Evolutionary conservation across 75 land plant species (phyloP).

Genomic region (Sequoiadendron giganteum): DNA sequence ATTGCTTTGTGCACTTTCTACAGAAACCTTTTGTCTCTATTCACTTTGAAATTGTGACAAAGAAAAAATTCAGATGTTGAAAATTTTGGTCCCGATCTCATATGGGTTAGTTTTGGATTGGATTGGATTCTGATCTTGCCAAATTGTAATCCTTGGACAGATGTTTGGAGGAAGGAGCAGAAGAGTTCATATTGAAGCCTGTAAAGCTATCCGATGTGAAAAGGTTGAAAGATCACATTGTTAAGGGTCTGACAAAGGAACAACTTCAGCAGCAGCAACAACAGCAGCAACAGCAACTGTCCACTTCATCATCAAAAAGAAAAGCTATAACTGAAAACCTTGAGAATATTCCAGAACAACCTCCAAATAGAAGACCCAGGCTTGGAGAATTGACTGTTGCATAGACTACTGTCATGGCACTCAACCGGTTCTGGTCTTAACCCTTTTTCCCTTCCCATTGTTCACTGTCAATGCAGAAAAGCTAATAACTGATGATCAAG

Average conservation of each 20-base stretch:
- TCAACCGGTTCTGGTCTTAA: neutral
- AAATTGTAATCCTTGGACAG: constrained; percentile 19
- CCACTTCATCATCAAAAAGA: constrained; percentile 7
- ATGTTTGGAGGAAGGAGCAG: constrained; percentile 77
- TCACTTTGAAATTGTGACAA: too few relatives aligned
- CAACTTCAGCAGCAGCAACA: constrained; percentile 9
- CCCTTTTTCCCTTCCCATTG: neutral
- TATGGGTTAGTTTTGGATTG: neutral
- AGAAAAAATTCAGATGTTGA: too few relatives aligned
- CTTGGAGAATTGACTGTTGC: constrained; percentile 15
- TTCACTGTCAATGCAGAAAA: neutral
- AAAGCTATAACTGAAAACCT: constrained; percentile 2
- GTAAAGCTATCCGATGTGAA: constrained; percentile 59
- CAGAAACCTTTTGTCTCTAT: too few relatives aligned
- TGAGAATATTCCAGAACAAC: neutral
- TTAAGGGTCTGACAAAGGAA: constrained; percentile 28
- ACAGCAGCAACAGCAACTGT: neutral
- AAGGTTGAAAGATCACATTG: constrained; percentile 45
- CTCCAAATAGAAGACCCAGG: neutral
- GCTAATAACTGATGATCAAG: neutral
- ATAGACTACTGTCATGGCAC: neutral
- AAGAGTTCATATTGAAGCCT: constrained; percentile 76
- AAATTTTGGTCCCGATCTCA: neutral
- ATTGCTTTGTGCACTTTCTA: too few relatives aligned
- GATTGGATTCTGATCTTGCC: constrained; percentile 5